Evolutionary conservation across 768 basidiomycete genomes (phyloP), one percentile per base, ranked within the genome.

Genomic region (Boletus fagicola): DNA sequence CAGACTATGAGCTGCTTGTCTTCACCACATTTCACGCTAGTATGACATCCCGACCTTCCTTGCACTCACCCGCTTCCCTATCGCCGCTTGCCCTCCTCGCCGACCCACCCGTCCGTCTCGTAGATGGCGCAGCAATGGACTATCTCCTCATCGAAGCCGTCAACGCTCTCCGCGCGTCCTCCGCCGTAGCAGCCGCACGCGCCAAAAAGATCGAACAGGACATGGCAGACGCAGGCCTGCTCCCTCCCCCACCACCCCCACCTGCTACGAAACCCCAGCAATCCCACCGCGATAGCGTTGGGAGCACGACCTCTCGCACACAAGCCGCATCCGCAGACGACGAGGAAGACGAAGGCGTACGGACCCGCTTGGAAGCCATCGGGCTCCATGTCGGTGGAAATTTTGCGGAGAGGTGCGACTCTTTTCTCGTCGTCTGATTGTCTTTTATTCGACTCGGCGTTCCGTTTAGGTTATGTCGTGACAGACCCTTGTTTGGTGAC

Each of bases 381-480:
- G 94, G 94, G 0, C 73, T 86, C 63, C 90, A 93, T 67, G 90
- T 95, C 2, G 94, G 94, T 1, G 85, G 87, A 5, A 92, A 90
- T 68, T 83, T 94, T 56, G 83, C 87, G 1, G 94, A 96, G 77
- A 79, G 88, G 94, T 94, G 20, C 24, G 38, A 6, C 36, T 1
- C 36, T 1, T n/a, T 28, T 18, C n/a, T 24, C 5, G 8, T 16
- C 40, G 12, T 45, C 24, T 1, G 24, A n/a, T 26, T 42, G 18
- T 43, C 31, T 26, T 33, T 22, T 26, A 40, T 35, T 9, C n/a
- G 10, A 57, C 5, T 22, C 20, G 15, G 44, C 20, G 10, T 11
- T 30, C 2, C 10, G 10, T 38, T 3, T 65, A 96, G 94, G 60
- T 70, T 96, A 56, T 88, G 88, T 68, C 81, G 87, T 36, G 87